A percentile compares a stretch with the other conserved stretches of the same genome.
phyloP scores from a whole-genome alignment of 2,329 filamentous ascomycete genomes.

The Fusarium ramigenum region DNA sequence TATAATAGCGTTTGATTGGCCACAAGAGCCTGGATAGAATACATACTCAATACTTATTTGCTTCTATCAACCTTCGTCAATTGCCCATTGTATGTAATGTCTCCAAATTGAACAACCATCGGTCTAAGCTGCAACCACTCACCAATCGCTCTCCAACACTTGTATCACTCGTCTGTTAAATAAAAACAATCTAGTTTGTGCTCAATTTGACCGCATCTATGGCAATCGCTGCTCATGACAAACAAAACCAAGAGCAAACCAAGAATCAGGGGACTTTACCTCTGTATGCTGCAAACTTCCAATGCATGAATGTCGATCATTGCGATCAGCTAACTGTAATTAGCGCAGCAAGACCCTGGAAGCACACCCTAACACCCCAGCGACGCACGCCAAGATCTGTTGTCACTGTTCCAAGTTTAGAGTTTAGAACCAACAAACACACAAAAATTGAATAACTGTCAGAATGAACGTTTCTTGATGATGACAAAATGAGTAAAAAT shows the following conservation, averaged over 20 bases:
- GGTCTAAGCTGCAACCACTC: neutral
- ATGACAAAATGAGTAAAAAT: fast-evolving
- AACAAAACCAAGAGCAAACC: neutral
- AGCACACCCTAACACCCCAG: neutral
- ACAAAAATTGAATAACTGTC: neutral
- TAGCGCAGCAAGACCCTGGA: conserved; percentile 3
- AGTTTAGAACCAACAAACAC: neutral
- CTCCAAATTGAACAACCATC: no score
- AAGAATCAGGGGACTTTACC: neutral
- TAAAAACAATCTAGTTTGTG: no score
- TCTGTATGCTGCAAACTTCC: neutral
- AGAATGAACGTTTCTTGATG: neutral
- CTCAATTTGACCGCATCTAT: neutral
- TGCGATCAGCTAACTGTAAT: neutral
- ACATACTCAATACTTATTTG: conserved; percentile 5
- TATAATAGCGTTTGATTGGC: conserved; percentile 3
- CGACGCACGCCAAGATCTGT: neutral
- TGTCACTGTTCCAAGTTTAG: neutral
- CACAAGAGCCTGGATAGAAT: neutral
- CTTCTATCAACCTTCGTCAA: neutral
- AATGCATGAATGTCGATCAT: conserved; percentile 5
- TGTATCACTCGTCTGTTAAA: no score
- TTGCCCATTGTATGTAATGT: neutral
- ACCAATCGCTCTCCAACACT: no score
- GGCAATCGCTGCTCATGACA: neutral